These are phyloP conservation scores for Fermentozyma sake DNA, from an alignment of 1,139 yeast species.

Conservation along the genomic window DNA sequence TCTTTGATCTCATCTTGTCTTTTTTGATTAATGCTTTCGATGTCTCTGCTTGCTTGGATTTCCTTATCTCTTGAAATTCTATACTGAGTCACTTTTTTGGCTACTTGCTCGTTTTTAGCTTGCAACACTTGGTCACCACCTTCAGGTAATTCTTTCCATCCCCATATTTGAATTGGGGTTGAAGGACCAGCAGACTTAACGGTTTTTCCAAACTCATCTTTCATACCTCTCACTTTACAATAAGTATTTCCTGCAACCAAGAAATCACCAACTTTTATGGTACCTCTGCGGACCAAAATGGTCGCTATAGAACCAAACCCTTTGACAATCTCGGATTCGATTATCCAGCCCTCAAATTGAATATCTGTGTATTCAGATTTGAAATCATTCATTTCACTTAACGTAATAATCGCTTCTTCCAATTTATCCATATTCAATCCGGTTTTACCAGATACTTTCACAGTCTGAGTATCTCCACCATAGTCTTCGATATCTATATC, in stretches of 20 bases:
- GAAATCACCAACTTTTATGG: slow-evolving; percentile 62
- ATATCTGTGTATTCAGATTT: slow-evolving; percentile 56
- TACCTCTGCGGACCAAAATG: slow-evolving; percentile 75
- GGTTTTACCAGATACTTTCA: slow-evolving; percentile 83
- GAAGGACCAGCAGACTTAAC: slow-evolving; percentile 78
- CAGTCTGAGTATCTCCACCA: slow-evolving; percentile 94
- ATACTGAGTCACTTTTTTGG: slow-evolving; percentile 70
- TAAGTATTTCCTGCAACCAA: slow-evolving; percentile 83
- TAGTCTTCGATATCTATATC: slow-evolving; percentile 86
- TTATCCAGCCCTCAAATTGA: slow-evolving; percentile 79
- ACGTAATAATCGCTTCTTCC: slow-evolving; percentile 83
- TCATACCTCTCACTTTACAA: slow-evolving; percentile 82
- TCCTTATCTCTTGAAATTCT: slow-evolving; percentile 54
- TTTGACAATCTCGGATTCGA: slow-evolving; percentile 79
- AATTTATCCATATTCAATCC: slow-evolving; percentile 79
- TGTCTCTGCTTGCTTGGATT: slow-evolving; percentile 59
- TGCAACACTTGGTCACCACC: slow-evolving; percentile 86
- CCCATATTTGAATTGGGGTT: slow-evolving; percentile 85
- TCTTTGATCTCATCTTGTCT: slow-evolving; percentile 44
- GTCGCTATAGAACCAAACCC: slow-evolving; percentile 89
- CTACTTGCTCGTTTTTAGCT: slow-evolving; percentile 67
- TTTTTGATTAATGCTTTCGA: slow-evolving; percentile 64
- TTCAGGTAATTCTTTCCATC: slow-evolving; percentile 92
- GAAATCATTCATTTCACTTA: slow-evolving; percentile 79
- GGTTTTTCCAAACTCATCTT: slow-evolving; percentile 65